These are phyloP conservation scores for Coleophoma eucalyptorum DNA, from an alignment of 2,329 filamentous ascomycete genomes.

Conservation along the genomic window DNA sequence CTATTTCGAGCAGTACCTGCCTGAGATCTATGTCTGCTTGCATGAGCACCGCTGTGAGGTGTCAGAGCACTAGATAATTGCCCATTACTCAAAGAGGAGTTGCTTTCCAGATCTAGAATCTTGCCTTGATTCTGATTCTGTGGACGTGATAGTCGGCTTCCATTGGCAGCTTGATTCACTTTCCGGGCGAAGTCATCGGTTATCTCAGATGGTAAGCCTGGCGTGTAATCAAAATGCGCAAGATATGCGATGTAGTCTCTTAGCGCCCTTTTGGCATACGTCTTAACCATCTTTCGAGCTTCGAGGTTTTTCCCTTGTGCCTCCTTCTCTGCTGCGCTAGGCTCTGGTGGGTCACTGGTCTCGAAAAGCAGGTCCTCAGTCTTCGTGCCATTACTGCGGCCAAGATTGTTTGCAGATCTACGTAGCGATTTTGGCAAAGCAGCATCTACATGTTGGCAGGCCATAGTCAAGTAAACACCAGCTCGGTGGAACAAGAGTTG, in stretches of 20 bases:
- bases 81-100: slow-evolving; percentile 26
- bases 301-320: slow-evolving; percentile 43
- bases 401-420: slow-evolving; percentile 13
- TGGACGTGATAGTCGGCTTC: slow-evolving; percentile 36
- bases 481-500: slow-evolving; percentile 77
- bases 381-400: slow-evolving; percentile 13
- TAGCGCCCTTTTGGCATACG: slow-evolving; percentile 71
- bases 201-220: slow-evolving; percentile 33
- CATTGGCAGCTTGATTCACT: slow-evolving; percentile 52
- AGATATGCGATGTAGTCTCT: slow-evolving; percentile 73
- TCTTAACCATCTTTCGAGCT: slow-evolving; percentile 65
- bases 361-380: slow-evolving; percentile 14
- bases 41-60: slow-evolving; percentile 30
- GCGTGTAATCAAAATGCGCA: slow-evolving; percentile 74
- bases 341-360: slow-evolving; percentile 17
- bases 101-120: slow-evolving; percentile 24
- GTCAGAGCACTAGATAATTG: slow-evolving; percentile 37
- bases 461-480: slow-evolving; percentile 66
- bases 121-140: slow-evolving; percentile 14
- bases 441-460: slow-evolving; percentile 59
- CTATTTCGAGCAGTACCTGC: slow-evolving; percentile 17
- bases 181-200: slow-evolving; percentile 48
- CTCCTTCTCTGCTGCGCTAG: slow-evolving; percentile 41
- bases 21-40: slow-evolving; percentile 25
- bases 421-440: slow-evolving; percentile 39